These are phyloP conservation scores for Rubroboletus pulcherrimus DNA, from an alignment of 768 basidiomycete genomes.

Conservation along the genomic window DNA sequence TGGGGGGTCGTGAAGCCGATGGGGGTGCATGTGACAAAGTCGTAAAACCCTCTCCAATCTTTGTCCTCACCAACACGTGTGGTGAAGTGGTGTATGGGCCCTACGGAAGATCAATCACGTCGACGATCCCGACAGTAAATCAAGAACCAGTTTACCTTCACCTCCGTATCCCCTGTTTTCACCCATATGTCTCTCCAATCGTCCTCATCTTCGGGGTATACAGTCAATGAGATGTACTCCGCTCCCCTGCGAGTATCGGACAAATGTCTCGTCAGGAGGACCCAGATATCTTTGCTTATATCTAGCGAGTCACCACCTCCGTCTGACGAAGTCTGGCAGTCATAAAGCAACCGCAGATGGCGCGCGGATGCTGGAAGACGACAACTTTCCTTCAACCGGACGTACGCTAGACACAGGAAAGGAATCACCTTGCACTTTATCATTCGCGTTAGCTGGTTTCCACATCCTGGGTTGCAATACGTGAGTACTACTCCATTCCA, in stretches of 20 bases:
- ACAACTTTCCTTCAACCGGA: background rate
- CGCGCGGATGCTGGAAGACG: slow-evolving; percentile 35
- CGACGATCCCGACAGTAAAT: background rate
- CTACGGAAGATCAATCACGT: slow-evolving; percentile 24
- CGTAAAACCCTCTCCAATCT: slow-evolving; percentile 24
- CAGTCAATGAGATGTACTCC: slow-evolving; percentile 64
- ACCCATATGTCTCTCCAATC: slow-evolving; percentile 23
- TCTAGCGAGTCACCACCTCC: slow-evolving; percentile 1
- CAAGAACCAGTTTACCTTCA: slow-evolving; percentile 32
- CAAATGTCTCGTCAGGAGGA: slow-evolving; percentile 78
- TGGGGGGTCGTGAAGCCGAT: slow-evolving; percentile 8
- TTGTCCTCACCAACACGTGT: slow-evolving; percentile 36
- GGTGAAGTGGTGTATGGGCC: slow-evolving; percentile 44
- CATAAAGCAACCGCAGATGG: slow-evolving; percentile 41
- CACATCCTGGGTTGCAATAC: slow-evolving; percentile 21
- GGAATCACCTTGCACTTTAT: slow-evolving; percentile 31
- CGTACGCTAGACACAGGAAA: slow-evolving; percentile 13
- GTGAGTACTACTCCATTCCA: background rate
- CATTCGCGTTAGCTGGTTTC: slow-evolving; percentile 44
- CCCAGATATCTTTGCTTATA: slow-evolving; percentile 58
- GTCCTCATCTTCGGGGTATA: slow-evolving; percentile 42
- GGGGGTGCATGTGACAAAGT: background rate
- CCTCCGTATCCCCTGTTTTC: slow-evolving; percentile 31
- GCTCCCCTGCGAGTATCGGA: slow-evolving; percentile 50
- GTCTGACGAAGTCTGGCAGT: background rate